phyloP scores from a whole-genome alignment of 2,329 filamentous ascomycete species.

The Scytalidium sp. region DNA sequence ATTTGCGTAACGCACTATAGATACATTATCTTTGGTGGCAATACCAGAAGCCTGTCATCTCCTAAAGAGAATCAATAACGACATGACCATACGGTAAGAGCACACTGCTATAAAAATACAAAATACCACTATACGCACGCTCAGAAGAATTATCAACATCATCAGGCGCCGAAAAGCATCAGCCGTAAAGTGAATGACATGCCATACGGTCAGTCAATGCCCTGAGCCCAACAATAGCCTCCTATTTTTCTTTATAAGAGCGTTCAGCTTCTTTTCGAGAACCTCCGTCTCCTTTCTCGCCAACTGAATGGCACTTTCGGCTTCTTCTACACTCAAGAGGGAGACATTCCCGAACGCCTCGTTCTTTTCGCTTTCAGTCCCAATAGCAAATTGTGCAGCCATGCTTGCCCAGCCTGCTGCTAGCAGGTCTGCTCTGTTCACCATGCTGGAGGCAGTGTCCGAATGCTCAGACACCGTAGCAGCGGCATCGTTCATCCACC shows the following conservation, averaged over 20 bases:
- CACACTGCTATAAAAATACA: not conserved
- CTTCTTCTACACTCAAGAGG: conserved; percentile 60
- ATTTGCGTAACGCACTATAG: too few relatives aligned
- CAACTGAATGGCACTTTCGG: conserved; percentile 49
- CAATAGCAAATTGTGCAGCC: conserved; percentile 27
- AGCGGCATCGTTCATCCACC: conserved; percentile 20
- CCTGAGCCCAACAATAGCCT: conserved; percentile 43
- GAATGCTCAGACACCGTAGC: conserved; percentile 8
- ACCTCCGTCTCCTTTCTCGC: conserved; percentile 59
- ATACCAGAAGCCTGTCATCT: too few relatives aligned
- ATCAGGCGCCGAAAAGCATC: not conserved
- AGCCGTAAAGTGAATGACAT: not conserved
- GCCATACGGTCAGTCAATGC: conserved; percentile 21
- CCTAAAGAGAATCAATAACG: not conserved
- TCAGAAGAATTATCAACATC: not conserved
- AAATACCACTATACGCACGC: not conserved
- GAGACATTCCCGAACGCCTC: conserved; percentile 29
- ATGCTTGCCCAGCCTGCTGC: conserved; percentile 27
- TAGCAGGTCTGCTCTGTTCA: conserved; percentile 24
- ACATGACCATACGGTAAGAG: not conserved
- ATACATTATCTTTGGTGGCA: too few relatives aligned
- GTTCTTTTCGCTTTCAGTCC: conserved; percentile 23
- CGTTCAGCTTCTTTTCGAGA: conserved; percentile 59
- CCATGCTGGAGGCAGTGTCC: conserved; percentile 13
- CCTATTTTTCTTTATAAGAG: conserved; percentile 58